A percentile compares a stretch with the other conserved stretches of the same genome.
Conservation (phyloP, 2,329 filamentous ascomycete genomes). For the Epicoccum sorghinum region DNA sequence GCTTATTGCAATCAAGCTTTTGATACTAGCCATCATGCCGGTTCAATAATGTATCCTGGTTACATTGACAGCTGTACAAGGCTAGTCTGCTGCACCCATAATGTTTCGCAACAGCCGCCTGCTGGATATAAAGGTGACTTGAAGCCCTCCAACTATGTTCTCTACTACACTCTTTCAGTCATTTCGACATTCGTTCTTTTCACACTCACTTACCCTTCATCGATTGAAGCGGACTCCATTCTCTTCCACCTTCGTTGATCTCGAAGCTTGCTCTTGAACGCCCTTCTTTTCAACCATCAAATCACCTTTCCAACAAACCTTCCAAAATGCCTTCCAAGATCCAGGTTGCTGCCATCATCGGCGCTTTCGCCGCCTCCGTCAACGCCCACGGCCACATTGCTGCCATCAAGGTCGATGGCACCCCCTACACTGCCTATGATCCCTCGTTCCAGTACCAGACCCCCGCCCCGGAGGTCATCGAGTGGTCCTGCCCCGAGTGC, state of each 20-base stretch:
- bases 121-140: constrained; percentile 23
- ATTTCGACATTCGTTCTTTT: constrained; percentile 34
- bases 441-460: constrained; percentile 47
- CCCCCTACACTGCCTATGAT: constrained; percentile 53
- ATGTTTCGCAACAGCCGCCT: constrained; percentile 11
- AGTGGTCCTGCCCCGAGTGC: constrained; percentile 60
- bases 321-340: constrained; percentile 39
- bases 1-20: constrained; percentile 21
- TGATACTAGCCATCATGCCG: constrained; percentile 14
- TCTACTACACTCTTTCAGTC: constrained; percentile 30
- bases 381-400: constrained; percentile 54
- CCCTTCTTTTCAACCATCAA: constrained; percentile 10
- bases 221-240: constrained; percentile 37
- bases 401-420: constrained; percentile 54
- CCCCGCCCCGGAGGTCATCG: constrained; percentile 51
- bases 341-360: constrained; percentile 38
- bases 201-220: constrained; percentile 30
- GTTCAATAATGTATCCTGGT: constrained; percentile 14
- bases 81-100: constrained; percentile 8
- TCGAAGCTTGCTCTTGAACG: constrained; percentile 29
- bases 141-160: background rate
- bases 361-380: constrained; percentile 46
- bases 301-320: constrained; percentile 10
- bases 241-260: constrained; percentile 34
- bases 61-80: constrained; percentile 17